A percentile compares a stretch with the other conserved stretches of the same genome.
Conservation (phyloP, 768 basidiomycete species). For the Hygrocybe coccinea region DNA sequence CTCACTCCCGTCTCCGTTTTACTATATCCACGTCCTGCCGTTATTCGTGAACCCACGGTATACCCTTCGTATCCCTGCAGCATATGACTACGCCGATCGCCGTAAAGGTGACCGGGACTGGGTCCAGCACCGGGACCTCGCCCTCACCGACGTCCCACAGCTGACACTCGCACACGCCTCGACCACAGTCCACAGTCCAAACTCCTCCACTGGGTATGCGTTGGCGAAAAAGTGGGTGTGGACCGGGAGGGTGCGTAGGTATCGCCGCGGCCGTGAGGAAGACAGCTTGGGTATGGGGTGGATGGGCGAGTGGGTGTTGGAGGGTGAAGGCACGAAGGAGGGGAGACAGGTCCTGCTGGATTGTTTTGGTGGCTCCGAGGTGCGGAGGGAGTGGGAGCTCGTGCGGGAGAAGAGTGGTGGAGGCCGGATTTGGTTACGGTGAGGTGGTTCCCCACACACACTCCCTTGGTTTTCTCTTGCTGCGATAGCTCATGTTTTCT, state of each 20-base stretch:
- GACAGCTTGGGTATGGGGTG: slow-evolving; percentile 48
- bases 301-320: slow-evolving; percentile 75
- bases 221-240: slow-evolving; percentile 61
- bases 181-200: slow-evolving; percentile 52
- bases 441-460: no score
- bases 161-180: slow-evolving; percentile 44
- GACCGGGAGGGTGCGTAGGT: slow-evolving; percentile 46
- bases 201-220: slow-evolving; percentile 55
- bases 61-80: slow-evolving; percentile 34
- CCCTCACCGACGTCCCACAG: slow-evolving; percentile 43
- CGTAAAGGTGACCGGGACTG: no score
- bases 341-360: slow-evolving; percentile 54
- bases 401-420: slow-evolving; percentile 57
- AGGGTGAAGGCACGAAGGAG: slow-evolving; percentile 70
- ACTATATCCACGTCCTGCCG: slow-evolving; percentile 64
- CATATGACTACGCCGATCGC: slow-evolving; percentile 10
- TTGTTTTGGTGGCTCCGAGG: slow-evolving; percentile 40
- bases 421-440: slow-evolving; percentile 64
- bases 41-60: slow-evolving; percentile 35
- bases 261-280: slow-evolving; percentile 27
- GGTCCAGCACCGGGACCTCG: no score
- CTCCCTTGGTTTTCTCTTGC: slow-evolving; percentile 4
- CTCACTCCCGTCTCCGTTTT: slow-evolving; percentile 67
- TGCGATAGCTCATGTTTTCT: not conserved
- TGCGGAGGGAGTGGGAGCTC: slow-evolving; percentile 45